These are phyloP conservation scores for Neurospora sp. DNA, from an alignment of 495 filamentous ascomycete species.

Conservation along the genomic window DNA sequence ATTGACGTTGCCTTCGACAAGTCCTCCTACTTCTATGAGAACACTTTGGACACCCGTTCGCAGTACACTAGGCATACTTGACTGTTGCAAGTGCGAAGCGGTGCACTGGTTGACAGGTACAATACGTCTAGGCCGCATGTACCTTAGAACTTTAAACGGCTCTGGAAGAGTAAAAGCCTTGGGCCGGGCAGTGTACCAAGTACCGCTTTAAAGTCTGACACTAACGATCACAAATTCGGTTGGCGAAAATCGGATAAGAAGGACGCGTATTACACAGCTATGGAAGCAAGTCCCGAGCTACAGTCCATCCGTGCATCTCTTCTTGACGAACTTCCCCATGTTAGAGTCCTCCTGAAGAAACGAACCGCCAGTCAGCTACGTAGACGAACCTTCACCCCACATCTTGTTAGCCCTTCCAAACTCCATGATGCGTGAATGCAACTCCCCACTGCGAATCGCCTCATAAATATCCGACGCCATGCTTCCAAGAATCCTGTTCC, in stretches of 20 bases:
- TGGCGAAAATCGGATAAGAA: too few relatives aligned
- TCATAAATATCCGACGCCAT: conserved; percentile 22
- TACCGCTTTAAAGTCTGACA: not conserved
- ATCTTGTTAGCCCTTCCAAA: conserved; percentile 4
- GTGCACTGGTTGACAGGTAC: not conserved
- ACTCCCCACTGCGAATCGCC: conserved; percentile 10
- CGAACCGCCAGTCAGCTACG: not conserved
- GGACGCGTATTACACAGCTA: not conserved
- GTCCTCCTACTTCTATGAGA: conserved; percentile 66
- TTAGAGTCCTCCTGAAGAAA: not conserved
- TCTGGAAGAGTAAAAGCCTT: not conserved
- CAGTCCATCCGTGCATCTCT: not conserved
- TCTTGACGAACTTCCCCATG: not conserved
- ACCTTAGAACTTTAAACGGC: not conserved
- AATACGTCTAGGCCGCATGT: not conserved
- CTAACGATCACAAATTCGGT: not conserved
- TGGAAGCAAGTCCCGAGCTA: not conserved
- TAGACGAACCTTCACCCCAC: not conserved
- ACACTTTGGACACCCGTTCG: conserved; percentile 37
- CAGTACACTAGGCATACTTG: not conserved
- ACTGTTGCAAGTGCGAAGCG: not conserved
- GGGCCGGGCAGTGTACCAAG: not conserved
- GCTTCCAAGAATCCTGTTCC: conserved; percentile 11
- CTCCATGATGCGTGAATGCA: conserved; percentile 16
- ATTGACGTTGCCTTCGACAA: conserved; percentile 71